These are phyloP conservation scores for Gossypium australe DNA, from an alignment of 345 rosid genomes.

Conservation along the genomic window DNA sequence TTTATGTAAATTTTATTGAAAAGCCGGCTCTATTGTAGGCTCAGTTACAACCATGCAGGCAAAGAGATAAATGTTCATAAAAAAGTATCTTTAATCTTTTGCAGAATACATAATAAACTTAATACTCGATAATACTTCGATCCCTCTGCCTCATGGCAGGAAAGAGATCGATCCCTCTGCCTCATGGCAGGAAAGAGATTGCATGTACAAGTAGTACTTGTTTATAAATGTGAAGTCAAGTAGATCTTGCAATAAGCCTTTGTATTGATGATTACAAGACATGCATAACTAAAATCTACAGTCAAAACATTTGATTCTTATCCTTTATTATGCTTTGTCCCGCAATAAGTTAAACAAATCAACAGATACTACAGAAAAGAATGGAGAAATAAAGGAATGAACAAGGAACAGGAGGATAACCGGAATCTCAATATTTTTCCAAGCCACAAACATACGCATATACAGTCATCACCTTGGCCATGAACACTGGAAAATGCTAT, in stretches of 20 bases:
- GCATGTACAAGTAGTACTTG: neutral
- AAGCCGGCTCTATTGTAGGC: neutral
- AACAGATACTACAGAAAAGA: neutral
- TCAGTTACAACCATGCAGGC: conserved; percentile 6
- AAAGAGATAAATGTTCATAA: conserved; percentile 8
- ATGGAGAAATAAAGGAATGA: neutral
- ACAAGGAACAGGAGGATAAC: neutral
- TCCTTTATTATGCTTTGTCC: neutral
- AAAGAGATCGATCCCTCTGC: neutral
- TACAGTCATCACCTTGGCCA: neutral
- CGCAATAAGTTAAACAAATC: too few species aligned
- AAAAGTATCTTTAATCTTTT: neutral
- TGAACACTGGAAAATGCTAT: neutral
- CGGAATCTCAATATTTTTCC: neutral
- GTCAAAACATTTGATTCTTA: neutral
- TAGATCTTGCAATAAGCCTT: neutral
- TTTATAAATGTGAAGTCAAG: neutral
- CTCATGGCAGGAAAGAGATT: neutral
- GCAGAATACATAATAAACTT: neutral
- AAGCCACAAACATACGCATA: neutral
- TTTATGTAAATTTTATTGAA: conserved; percentile 19
- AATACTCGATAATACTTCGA: neutral
- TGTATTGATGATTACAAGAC: neutral
- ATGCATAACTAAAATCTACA: neutral
- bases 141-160: neutral